Percentiles rank a stretch among this genome's conserved stretches.
Evolutionary conservation across 441 rosid species (phyloP).

Genomic region (Flueggea neowawraea): DNA sequence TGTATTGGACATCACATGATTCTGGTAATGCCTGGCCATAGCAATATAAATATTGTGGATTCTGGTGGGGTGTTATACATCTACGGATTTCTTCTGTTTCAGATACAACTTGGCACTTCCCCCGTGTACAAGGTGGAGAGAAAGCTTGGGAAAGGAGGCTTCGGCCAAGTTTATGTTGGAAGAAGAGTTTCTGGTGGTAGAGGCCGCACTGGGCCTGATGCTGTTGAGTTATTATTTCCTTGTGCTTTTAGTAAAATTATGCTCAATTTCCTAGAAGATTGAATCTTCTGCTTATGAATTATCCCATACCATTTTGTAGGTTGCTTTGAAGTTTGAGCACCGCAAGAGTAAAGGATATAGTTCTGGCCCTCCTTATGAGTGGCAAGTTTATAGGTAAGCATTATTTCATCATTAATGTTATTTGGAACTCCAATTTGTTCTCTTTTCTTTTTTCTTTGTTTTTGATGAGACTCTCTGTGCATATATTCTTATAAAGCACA

Average conservation of each 20-base stretch:
- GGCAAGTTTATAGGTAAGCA: slow-evolving; percentile 58
- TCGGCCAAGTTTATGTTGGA: slow-evolving; percentile 64
- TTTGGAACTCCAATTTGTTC: neutral
- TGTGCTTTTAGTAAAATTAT: neutral
- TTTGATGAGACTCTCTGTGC: too few species aligned
- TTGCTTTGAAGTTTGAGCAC: slow-evolving; percentile 61
- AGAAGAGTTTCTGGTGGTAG: slow-evolving; percentile 39
- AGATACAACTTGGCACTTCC: slow-evolving; percentile 48
- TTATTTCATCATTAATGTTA: neutral
- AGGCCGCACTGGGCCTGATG: slow-evolving; percentile 36
- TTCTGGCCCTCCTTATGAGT: slow-evolving; percentile 54
- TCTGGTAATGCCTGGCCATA: too few species aligned
- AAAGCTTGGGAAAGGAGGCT: slow-evolving; percentile 62
- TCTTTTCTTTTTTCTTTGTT: neutral
- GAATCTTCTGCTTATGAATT: too few species aligned
- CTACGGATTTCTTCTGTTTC: neutral
- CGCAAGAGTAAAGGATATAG: slow-evolving; percentile 57
- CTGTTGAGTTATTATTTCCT: slow-evolving; percentile 1
- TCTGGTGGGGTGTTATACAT: neutral
- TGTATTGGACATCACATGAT: too few species aligned
- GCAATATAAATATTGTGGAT: neutral
- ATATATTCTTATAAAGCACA: too few species aligned
- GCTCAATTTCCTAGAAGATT: neutral
- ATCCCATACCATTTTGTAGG: slow-evolving; percentile 37
- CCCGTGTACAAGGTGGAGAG: slow-evolving; percentile 43